Evolutionary conservation across 331 rosid species (phyloP), one percentile per base, ranked within the genome.

Genomic region (Prunus yedoensis): DNA sequence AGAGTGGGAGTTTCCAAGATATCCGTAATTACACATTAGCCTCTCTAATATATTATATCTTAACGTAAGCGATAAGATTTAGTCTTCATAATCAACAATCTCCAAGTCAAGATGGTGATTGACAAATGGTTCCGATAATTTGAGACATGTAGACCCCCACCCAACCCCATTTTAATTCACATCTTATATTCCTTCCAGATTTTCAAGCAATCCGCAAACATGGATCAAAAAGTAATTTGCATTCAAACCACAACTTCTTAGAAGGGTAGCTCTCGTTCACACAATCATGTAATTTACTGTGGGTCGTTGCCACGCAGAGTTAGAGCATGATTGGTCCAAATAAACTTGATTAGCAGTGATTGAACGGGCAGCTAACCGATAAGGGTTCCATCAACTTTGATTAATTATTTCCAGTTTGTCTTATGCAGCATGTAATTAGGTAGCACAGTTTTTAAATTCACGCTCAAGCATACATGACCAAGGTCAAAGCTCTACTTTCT

Each of bases 61-160:
- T 56, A 87, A 74, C 59, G 66, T 78, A 87, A 82, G 89, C 66
- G 83, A 88, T 80, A 85, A 83, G 89, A 86, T 87, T 81, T 72
- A 74, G 71, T 76, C 77, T 80, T 82, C 72, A 76, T 70, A 10
- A 78, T 63, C 62, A 78, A 74, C 65, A 28, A 67, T 77, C 79
- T 60, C 63, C 60, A 64, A 69, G 74, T 79, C 83, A 84, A 80
- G 82, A 75, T 78, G 57, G 72, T 74, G 85, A 80, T 81, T 67
- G 88, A 91, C 80, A 77, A 78, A 77, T 46, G 83, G 91, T 83
- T 81, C 88, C 71, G 60, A 80, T 51, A 83, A 79, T 77, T 70
- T 64, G 73, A 87, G 75, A 85, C 91, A 89, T 68, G 80, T 65
- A 80, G 91, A 84, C 82, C 91, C 87, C 80, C 49, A 35, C 35